phyloP scores from a whole-genome alignment of 371 early-diverging fungal species.

The Mucor indicus region DNA sequence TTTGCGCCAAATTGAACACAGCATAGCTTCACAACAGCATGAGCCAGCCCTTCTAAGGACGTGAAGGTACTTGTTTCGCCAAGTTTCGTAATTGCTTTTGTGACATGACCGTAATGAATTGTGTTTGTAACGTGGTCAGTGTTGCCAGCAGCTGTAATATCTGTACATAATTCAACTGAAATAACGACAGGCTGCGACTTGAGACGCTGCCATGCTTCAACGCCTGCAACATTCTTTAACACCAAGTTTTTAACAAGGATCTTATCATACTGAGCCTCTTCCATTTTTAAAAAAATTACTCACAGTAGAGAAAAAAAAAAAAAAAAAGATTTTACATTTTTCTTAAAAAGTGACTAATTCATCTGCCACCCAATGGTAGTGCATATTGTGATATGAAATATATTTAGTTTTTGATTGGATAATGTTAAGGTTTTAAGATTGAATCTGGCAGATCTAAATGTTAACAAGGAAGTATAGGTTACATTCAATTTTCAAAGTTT shows the following conservation, averaged over 20 bases:
- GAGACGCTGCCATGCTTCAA: constrained; percentile 90
- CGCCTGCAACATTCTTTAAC: constrained; percentile 85
- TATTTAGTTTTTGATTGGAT: too few species aligned
- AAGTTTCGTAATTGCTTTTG: constrained; percentile 73
- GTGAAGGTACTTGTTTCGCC: constrained; percentile 70
- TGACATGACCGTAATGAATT: constrained; percentile 81
- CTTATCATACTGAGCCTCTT: constrained; percentile 55
- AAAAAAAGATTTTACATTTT: too few species aligned
- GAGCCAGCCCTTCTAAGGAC: constrained; percentile 73
- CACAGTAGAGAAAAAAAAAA: too few species aligned
- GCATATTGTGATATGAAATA: too few species aligned
- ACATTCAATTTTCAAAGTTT: too few species aligned
- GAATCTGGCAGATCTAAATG: too few species aligned
- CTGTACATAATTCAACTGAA: constrained; percentile 69
- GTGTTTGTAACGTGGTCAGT: constrained; percentile 75
- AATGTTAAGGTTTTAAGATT: too few species aligned
- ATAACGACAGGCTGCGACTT: constrained; percentile 87
- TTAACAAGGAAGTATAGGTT: too few species aligned
- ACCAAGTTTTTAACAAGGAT: constrained; percentile 79
- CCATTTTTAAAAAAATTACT: not conserved
- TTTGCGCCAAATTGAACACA: constrained; percentile 57
- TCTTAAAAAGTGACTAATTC: too few species aligned
- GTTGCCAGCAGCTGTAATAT: constrained; percentile 74
- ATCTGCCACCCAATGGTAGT: too few species aligned
- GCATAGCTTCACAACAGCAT: constrained; percentile 60